Evolutionary conservation across 768 basidiomycete genomes (phyloP).

Genomic region (Postia placenta): DNA sequence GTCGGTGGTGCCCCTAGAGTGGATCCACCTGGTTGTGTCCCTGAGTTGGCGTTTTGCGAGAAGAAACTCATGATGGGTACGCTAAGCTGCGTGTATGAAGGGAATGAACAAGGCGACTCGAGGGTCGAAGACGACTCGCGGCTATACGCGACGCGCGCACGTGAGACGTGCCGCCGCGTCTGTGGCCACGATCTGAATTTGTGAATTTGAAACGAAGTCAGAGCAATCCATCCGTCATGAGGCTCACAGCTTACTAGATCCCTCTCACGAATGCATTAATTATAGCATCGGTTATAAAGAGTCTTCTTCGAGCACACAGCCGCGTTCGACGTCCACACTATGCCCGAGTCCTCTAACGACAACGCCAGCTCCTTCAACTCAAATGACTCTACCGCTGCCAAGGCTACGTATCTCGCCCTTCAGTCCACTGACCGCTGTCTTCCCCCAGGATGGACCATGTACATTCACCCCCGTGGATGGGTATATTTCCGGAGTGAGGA

Average conservation of each 20-base stretch:
- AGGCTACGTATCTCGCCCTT: not conserved
- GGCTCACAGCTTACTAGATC: too few species aligned
- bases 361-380: too few species aligned
- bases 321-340: too few species aligned
- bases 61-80: slow-evolving; percentile 16
- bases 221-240: too few species aligned
- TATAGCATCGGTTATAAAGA: too few species aligned
- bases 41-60: slow-evolving; percentile 13
- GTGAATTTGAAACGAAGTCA: too few species aligned
- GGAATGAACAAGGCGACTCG: not conserved
- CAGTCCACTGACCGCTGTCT: not conserved
- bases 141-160: slow-evolving; percentile 3
- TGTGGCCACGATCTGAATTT: too few species aligned
- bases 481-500: slow-evolving; percentile 41
- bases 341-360: too few species aligned
- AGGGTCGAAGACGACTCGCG: not conserved
- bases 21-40: slow-evolving; percentile 5
- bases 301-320: too few species aligned
- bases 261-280: too few species aligned
- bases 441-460: slow-evolving; percentile 31
- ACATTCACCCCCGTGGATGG: slow-evolving; percentile 43
- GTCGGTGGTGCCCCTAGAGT: slow-evolving; percentile 14
- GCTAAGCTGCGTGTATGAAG: not conserved
- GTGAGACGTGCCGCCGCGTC: not conserved
- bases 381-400: not conserved